Evolutionary conservation across 176 grass and related monocot genomes (phyloP), one percentile per base, ranked within the genome.

Genomic region (Oryza brachyantha): DNA sequence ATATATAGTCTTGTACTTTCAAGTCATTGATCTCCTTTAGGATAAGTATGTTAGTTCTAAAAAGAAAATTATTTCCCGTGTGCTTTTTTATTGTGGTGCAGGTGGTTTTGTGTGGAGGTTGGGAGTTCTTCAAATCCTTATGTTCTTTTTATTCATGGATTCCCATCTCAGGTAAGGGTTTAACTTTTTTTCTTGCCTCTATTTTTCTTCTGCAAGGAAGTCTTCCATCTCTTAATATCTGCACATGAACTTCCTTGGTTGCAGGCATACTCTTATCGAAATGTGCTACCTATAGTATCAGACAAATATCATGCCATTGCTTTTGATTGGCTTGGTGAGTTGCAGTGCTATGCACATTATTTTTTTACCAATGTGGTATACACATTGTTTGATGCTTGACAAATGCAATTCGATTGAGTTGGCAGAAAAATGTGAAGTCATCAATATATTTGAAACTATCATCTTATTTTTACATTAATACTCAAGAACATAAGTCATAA

Each of bases 281-380:
- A 92, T 71, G 92, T 97, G 83, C 83, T 97, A 79, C 89, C 95
- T 77, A 39, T 88, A 68, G 83, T 97, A 45, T 92, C 92, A 81
- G 80, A 94, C 66, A 87, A 84, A 64, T 88, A 97, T 85, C 92
- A 80, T 71, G 85, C 66, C 36, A 85, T 86, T 86, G 95, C 95
- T 86, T 97, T 97, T 81, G 92, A 97, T 88, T 97, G 95, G 95
- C 95, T 97, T 17, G 95, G 95, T 97, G 80, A 88, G 85, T 86
- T 22, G 52, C 52, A 57, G 52, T 0, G 21, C 8, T 80, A 36
- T 59, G 64, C 19, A 73, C 42, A 43, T 76, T 45, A 64, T 78
- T 79, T 75, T n/a, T n/a, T n/a, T n/a, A n/a, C n/a, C n/a, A n/a
- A n/a, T n/a, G n/a, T n/a, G n/a, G n/a, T 80, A 36, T 59, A 59